Conservation (phyloP, 176 grass and related monocot species). For the Avena eriantha region DNA sequence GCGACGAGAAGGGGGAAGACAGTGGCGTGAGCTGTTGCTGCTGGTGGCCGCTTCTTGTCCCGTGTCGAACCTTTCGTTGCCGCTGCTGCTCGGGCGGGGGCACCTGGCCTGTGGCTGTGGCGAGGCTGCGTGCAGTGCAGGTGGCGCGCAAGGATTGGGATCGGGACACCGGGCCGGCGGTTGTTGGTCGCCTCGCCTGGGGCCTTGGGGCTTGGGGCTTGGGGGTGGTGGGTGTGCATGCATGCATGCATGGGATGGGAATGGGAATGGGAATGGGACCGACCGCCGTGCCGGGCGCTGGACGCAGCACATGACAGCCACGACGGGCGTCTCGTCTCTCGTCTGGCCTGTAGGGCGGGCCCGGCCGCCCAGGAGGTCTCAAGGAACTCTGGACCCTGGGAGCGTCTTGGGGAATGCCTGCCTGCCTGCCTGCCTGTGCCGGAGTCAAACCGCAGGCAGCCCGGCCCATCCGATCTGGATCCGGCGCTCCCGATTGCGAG, state of each 20-base stretch:
- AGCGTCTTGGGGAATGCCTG: neutral
- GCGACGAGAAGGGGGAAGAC: neutral
- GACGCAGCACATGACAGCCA: neutral
- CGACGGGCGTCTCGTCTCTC: neutral
- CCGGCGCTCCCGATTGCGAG: neutral
- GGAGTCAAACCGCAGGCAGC: neutral
- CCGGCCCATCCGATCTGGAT: constrained; percentile 14
- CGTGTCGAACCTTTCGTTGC: neutral
- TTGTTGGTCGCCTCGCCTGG: constrained; percentile 25
- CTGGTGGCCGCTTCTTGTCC: neutral
- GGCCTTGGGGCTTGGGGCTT: neutral
- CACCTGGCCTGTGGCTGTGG: neutral
- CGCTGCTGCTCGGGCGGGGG: constrained; percentile 13
- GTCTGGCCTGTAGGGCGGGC: neutral
- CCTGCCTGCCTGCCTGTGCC: neutral
- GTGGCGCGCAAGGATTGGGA: neutral
- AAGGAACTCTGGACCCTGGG: neutral
- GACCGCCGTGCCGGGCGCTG: constrained; percentile 1
- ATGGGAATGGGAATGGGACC: neutral
- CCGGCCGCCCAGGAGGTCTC: neutral
- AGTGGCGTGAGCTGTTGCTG: constrained; percentile 5
- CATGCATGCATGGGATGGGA: neutral
- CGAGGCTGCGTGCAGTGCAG: neutral
- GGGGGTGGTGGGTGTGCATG: neutral
- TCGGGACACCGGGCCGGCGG: neutral